A percentile compares a stretch with the other conserved stretches of the same genome.
Conservation (phyloP, 2,329 filamentous ascomycete species). For the Microascus cirrosus region DNA sequence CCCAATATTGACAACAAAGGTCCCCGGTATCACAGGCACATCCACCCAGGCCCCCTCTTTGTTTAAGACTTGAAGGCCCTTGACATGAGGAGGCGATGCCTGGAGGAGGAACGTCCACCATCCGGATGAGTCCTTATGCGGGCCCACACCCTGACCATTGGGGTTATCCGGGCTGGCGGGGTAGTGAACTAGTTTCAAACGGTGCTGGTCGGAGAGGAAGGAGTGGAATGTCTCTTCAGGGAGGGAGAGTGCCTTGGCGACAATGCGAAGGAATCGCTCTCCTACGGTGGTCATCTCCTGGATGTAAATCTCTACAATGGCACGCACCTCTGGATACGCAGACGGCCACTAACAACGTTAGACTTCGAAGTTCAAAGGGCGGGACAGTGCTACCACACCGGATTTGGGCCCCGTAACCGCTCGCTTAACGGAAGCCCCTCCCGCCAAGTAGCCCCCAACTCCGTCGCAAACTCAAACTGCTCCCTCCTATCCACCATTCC, state of each 20-base stretch:
- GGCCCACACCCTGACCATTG: constrained; percentile 41
- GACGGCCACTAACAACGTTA: constrained; percentile 28
- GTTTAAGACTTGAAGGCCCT: constrained; percentile 39
- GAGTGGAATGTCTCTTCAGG: constrained; percentile 34
- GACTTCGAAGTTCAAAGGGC: not conserved
- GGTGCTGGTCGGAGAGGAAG: constrained; percentile 45
- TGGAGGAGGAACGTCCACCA: constrained; percentile 57
- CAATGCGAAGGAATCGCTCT: constrained; percentile 41
- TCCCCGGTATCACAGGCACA: constrained; percentile 31
- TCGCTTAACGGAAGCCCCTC: constrained; percentile 24
- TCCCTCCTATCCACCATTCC: constrained; percentile 40
- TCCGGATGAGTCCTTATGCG: constrained; percentile 52
- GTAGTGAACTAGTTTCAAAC: constrained; percentile 47
- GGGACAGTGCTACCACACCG: constrained; percentile 18
- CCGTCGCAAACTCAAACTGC: constrained; percentile 50
- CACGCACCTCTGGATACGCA: constrained; percentile 19
- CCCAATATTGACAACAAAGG: constrained; percentile 47
- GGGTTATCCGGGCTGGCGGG: constrained; percentile 17
- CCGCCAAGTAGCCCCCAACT: constrained; percentile 27
- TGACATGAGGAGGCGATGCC: constrained; percentile 36
- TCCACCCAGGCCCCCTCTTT: constrained; percentile 35
- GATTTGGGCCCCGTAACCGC: constrained; percentile 34
- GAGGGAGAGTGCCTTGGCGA: constrained; percentile 42
- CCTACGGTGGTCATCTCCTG: constrained; percentile 36
- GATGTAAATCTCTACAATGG: constrained; percentile 35